Evolutionary conservation across 2,329 filamentous ascomycete genomes (phyloP).

Genomic region (Aspergillus puulaauensis): DNA sequence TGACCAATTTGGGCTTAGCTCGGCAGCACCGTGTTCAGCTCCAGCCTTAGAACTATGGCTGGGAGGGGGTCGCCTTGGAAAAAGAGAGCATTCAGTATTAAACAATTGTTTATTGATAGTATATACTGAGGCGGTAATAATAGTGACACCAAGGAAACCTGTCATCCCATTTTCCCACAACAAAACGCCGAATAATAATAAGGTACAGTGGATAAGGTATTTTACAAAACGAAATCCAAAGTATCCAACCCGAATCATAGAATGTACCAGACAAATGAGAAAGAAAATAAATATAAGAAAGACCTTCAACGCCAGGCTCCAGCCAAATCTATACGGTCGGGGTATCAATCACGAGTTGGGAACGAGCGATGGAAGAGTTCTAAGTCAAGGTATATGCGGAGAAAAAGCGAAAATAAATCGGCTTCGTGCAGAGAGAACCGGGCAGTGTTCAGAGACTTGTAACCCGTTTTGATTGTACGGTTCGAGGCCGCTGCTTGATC

Average conservation of each 20-base stretch:
- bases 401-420: background rate
- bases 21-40: background rate
- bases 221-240: conserved; percentile 8
- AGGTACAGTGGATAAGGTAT: background rate
- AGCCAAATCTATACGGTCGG: conserved; percentile 31
- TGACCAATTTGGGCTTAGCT: conserved; percentile 5
- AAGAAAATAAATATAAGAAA: conserved; percentile 12
- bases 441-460: conserved; percentile 40
- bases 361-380: conserved; percentile 1
- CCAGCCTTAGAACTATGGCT: background rate
- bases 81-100: background rate
- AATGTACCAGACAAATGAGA: conserved; percentile 11
- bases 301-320: conserved; percentile 32
- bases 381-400: conserved; percentile 8
- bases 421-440: background rate
- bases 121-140: background rate
- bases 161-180: background rate
- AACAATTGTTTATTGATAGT: background rate
- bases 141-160: too few relatives aligned
- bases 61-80: background rate
- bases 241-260: conserved; percentile 1
- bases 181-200: background rate
- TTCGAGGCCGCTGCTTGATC: conserved; percentile 60
- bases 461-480: conserved; percentile 40
- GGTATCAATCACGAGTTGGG: conserved; percentile 31